These are phyloP conservation scores for Boletus patriciae DNA, from an alignment of 768 basidiomycete genomes.

Conservation along the genomic window DNA sequence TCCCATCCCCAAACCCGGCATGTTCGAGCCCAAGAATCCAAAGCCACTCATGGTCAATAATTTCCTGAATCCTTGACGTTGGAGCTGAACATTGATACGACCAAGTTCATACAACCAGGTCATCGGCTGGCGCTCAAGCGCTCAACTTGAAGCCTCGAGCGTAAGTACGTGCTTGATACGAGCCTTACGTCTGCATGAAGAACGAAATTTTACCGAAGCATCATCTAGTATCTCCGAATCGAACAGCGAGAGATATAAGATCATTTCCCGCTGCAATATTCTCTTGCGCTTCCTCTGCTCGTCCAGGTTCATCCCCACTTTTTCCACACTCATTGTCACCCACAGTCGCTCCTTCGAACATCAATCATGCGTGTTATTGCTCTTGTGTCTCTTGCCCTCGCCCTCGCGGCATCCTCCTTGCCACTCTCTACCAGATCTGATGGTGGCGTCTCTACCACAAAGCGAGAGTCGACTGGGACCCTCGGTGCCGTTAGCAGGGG, in stretches of 20 bases:
- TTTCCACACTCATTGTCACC: slow-evolving; percentile 1
- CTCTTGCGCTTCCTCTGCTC: background rate
- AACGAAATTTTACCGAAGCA: background rate
- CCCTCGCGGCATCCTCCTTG: slow-evolving; percentile 7
- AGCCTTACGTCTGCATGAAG: background rate
- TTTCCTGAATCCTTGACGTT: background rate
- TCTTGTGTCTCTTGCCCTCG: slow-evolving; percentile 10
- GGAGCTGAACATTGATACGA: background rate
- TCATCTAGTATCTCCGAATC: background rate
- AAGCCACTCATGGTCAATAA: too few species aligned
- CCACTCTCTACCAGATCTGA: background rate
- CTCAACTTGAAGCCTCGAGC: too few species aligned
- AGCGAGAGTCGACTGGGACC: too few species aligned
- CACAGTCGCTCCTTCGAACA: background rate
- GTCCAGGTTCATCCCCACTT: background rate
- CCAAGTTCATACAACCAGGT: background rate
- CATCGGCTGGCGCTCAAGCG: background rate
- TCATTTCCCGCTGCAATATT: background rate
- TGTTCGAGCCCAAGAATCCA: too few species aligned
- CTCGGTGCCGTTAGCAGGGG: too few species aligned
- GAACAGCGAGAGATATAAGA: background rate
- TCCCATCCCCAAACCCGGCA: too few species aligned
- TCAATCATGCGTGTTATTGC: slow-evolving; percentile 11
- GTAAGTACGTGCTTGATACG: too few species aligned
- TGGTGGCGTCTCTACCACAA: background rate